Base-by-base conservation (phyloP, 179 eudicot species). In the Silene coronaria region DNA sequence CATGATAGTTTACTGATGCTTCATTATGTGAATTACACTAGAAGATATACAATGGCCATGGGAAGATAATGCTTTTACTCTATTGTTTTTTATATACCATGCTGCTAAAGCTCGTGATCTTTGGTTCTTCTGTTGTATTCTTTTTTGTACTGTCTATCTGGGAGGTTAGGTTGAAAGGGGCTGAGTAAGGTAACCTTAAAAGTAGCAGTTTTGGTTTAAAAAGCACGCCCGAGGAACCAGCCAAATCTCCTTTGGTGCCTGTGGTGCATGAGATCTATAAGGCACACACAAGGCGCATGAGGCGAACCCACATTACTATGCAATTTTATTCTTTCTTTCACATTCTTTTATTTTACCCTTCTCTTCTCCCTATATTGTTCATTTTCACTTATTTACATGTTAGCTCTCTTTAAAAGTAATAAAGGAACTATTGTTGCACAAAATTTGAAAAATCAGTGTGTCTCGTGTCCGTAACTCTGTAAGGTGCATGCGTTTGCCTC, bases 171-270 rank as follows among this genome's bases (percentile, higher is more conserved):
- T 34, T 38, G 53, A 38, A 67, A 38, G 51, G 53, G 71, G n/a
- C 51, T 19, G 71, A 17, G 14, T 67, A 67, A 38, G 71, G 71
- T 67, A 67, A 67, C 55, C 38, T 46, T 28, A 70, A 6, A 45
- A 10, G 73, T 0, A 9, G 34, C 12, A 23, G 58, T 45, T 19
- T 22, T 55, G n/a, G 59, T 55, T 55, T 55, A n/a, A 55, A 55
- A 45, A 45, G 4, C 16, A 45, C 16, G 51, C 51, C 51, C 4
- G 0, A 12, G 51, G 46, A 9, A 9, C 46, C 46, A 38, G 46
- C 13, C 11, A 38, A 38, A 38, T 10, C 46, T 2, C 13, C 13
- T 38, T 38, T 8, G 46, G 46, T 38, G 46, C 13, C 46, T 38
- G 46, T 10, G 0, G 46, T 9, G 46, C 46, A 38, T 10, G 46